A percentile compares a stretch with the other conserved stretches of the same genome.
These are phyloP conservation scores for Hura crepitans DNA, from an alignment of 441 rosid species.

Conservation along the genomic window DNA sequence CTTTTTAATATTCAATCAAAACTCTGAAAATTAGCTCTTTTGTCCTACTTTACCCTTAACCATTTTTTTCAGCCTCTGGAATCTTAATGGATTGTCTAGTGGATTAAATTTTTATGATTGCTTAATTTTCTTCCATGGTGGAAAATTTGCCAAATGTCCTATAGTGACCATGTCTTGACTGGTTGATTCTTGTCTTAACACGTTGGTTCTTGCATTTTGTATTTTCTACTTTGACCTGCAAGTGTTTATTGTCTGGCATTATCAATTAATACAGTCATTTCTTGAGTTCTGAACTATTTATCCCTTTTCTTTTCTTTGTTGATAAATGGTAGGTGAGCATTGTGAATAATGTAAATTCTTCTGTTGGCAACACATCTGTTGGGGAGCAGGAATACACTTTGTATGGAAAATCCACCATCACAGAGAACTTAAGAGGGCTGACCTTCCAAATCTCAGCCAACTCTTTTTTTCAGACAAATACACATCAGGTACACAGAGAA, in stretches of 20 bases:
- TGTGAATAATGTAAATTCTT: conserved; percentile 81
- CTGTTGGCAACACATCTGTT: conserved; percentile 81
- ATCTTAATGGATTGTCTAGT: neutral
- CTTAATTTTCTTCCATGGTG: too few relatives aligned
- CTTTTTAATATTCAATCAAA: neutral
- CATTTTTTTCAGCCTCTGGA: neutral
- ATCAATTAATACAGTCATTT: neutral
- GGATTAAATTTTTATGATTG: neutral
- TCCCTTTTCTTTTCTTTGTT: conserved; percentile 10
- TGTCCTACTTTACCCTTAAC: neutral
- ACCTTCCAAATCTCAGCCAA: conserved; percentile 91
- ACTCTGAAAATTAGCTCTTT: neutral
- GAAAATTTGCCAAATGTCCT: too few relatives aligned
- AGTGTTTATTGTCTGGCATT: neutral
- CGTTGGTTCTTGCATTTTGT: neutral
- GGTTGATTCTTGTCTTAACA: too few relatives aligned
- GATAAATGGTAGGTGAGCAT: conserved; percentile 56
- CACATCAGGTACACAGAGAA: conserved; percentile 58
- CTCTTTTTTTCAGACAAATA: conserved; percentile 92
- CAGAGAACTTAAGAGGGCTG: conserved; percentile 76
- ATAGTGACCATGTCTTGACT: too few relatives aligned
- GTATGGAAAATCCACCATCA: conserved; percentile 64
- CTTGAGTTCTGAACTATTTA: neutral
- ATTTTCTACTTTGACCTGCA: neutral
- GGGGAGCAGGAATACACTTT: conserved; percentile 85